Evolutionary conservation across 257 asterid species (phyloP).

Genomic region (Plantago elongata): DNA sequence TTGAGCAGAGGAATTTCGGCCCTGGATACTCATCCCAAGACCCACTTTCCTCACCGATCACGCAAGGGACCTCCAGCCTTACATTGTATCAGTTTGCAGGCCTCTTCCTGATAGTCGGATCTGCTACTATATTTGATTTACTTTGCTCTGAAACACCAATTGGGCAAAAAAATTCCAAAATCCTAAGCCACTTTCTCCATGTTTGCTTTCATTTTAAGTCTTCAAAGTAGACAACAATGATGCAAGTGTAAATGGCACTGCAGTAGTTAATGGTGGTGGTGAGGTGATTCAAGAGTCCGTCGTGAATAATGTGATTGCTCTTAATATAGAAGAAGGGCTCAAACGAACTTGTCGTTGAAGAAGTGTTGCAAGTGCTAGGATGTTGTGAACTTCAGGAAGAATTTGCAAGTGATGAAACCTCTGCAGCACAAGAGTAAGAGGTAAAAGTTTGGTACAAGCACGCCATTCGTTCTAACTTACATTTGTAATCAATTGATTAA

Average conservation of each 20-base stretch:
- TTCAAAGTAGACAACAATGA: not conserved
- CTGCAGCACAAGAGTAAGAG: not conserved
- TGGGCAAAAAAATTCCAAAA: conserved; percentile 16
- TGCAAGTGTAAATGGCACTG: not conserved
- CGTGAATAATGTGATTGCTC: not conserved
- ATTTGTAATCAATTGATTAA: no score
- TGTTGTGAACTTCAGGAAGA: conserved; percentile 2
- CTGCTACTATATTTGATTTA: conserved; percentile 24
- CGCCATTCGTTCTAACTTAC: no score
- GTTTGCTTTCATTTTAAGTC: not conserved
- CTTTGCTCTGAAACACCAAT: conserved; percentile 27
- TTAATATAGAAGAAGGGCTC: not conserved
- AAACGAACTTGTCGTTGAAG: not conserved
- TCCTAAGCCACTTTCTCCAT: conserved; percentile 1
- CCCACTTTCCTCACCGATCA: conserved; percentile 19
- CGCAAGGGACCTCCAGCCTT: conserved; percentile 30
- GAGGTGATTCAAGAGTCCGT: not conserved
- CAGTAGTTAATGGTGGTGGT: not conserved
- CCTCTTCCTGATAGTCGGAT: conserved; percentile 32
- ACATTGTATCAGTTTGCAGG: conserved; percentile 36
- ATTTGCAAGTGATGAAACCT: not conserved
- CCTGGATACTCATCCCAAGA: conserved; percentile 25
- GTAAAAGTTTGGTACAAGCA: no score
- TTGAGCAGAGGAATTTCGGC: conserved; percentile 31
- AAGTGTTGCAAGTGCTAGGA: not conserved